Evolutionary conservation across 2,329 filamentous ascomycete genomes (phyloP), one percentile per base, ranked within the genome.

Genomic region (Macrophomina phaseolina): DNA sequence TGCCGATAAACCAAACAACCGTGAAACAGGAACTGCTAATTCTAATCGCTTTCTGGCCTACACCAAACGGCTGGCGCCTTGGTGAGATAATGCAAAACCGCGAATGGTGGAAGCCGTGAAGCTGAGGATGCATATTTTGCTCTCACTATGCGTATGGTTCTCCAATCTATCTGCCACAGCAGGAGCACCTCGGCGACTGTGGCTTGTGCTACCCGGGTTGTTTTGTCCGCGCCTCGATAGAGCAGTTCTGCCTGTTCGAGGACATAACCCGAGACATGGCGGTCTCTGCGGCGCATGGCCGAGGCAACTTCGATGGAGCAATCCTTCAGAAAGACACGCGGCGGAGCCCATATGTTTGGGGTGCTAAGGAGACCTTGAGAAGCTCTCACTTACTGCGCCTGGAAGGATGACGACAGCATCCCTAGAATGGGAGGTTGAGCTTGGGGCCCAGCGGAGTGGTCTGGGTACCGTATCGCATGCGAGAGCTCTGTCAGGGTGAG

Each of bases 151-250:
- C 23, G 40, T n/a, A 38, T 46, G 55, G 55, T 42, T 61, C 28
- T 18, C 48, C 42, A 61, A 61, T 61, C 56, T 61, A 61, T 61
- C 56, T 48, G 56, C 56, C 30, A n/a, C 56, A 32, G 18, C 16
- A 18, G 56, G 56, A 61, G 42, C 40, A 32, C 7, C 38, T 42
- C 18, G 38, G 11, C 18, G 30, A 38, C 55, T 46, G 55, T 46
- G 55, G 55, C 55, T 46, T 46, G 38, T 46, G 55, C 55, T 14
- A 34, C 14, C 16, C 7, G 55, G 46, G 45, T 18, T 46, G 55
- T 46, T 14, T 36, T 60, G 55, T 32, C 38, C 7, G 5, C 12
- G 4, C 5, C 16, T 34, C 23, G 36, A 42, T 38, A 42, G 30
- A 2, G 36, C 16, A 23, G 42, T 8, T 34, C 14, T 61, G 32